Percentiles rank a stretch among this genome's conserved stretches.
Conservation (phyloP, 441 rosid genomes). For the Sinapis alba region DNA sequence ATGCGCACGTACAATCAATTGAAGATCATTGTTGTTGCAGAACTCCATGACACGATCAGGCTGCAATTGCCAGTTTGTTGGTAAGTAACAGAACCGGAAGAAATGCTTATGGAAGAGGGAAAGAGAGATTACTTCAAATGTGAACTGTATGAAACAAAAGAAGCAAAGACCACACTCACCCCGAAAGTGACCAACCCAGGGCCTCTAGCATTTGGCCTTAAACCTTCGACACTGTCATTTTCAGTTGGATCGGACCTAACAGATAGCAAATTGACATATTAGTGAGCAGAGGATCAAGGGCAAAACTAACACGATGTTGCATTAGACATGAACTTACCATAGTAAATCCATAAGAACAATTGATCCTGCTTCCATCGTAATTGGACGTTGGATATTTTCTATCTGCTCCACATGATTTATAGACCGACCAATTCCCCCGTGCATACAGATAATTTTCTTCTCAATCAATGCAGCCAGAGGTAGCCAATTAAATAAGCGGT, state of each 20-base stretch:
- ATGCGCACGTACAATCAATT: slow-evolving; percentile 95
- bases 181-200: slow-evolving; percentile 98
- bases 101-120: background rate
- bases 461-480: slow-evolving; percentile 97
- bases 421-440: slow-evolving; percentile 99
- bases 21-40: slow-evolving; percentile 97
- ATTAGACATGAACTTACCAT: slow-evolving; percentile 60
- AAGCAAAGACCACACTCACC: slow-evolving; percentile 54
- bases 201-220: slow-evolving; percentile 99
- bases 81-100: slow-evolving; percentile 5
- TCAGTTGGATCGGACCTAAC: slow-evolving; percentile 99
- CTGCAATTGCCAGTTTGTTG: slow-evolving; percentile 46
- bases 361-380: slow-evolving; percentile 98
- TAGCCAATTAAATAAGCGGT: slow-evolving; percentile 96
- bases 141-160: background rate
- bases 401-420: slow-evolving; percentile 98
- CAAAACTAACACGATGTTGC: background rate
- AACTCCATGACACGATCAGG: slow-evolving; percentile 99
- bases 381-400: slow-evolving; percentile 91
- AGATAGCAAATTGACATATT: slow-evolving; percentile 6
- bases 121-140: background rate
- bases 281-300: slow-evolving; percentile 16
- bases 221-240: slow-evolving; percentile 98
- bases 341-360: slow-evolving; percentile 96
- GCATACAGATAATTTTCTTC: slow-evolving; percentile 98